A percentile compares a stretch with the other conserved stretches of the same genome.
phyloP scores from a whole-genome alignment of 2,329 filamentous ascomycete genomes.

The Colletotrichum higginsianum region DNA sequence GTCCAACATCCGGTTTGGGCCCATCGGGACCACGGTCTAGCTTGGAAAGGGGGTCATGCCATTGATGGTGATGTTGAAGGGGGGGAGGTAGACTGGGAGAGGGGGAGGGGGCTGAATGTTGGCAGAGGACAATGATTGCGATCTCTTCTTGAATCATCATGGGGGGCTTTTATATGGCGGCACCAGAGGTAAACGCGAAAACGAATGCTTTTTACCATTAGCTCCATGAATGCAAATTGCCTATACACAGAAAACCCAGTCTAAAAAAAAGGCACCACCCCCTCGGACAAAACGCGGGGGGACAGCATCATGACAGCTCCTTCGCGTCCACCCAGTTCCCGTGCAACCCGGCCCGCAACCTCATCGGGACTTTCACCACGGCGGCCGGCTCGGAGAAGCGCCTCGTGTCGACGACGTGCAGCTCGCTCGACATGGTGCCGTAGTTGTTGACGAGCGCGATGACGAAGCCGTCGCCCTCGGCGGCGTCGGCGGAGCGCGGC shows the following conservation, averaged over 20 bases:
- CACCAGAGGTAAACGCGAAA: too few species aligned
- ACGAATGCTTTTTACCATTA: too few species aligned
- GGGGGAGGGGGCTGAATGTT: too few species aligned
- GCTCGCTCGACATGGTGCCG: slow-evolving; percentile 34
- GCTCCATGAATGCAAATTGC: too few species aligned
- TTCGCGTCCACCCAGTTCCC: slow-evolving; percentile 36
- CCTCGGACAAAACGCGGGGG: neutral
- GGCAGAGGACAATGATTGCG: too few species aligned
- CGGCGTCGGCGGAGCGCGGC: slow-evolving; percentile 50
- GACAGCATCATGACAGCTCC: slow-evolving; percentile 9
- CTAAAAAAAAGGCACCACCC: neutral
- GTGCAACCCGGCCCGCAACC: slow-evolving; percentile 24
- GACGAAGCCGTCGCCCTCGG: slow-evolving; percentile 57
- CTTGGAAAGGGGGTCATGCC: neutral
- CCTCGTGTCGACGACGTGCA: slow-evolving; percentile 30
- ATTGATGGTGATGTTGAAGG: too few species aligned
- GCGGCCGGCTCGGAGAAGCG: slow-evolving; percentile 21
- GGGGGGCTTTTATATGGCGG: neutral
- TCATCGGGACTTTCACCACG: slow-evolving; percentile 28
- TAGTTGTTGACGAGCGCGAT: slow-evolving; percentile 50
- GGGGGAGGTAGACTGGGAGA: too few species aligned
- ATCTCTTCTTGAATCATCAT: neutral
- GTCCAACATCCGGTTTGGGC: slow-evolving; percentile 65
- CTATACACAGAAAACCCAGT: too few species aligned
- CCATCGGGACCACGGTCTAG: slow-evolving; percentile 58